phyloP scores from a whole-genome alignment of 768 basidiomycete genomes.

The Panellus pusillus region DNA sequence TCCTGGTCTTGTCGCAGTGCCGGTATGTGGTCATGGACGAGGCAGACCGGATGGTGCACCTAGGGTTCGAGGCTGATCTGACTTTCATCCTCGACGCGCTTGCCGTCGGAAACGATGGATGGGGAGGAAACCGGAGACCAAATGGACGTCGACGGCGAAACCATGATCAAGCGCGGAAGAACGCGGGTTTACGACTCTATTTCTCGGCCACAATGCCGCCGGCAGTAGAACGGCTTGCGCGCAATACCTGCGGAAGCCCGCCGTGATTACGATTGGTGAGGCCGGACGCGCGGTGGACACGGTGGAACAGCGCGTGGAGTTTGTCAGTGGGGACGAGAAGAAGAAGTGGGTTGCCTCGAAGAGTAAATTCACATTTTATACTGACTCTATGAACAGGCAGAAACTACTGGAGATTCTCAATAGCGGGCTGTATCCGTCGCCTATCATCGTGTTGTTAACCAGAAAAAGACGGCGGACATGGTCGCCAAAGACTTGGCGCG shows the following conservation, averaged over 20 bases:
- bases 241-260: constrained; percentile 90
- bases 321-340: constrained; percentile 91
- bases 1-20: constrained; percentile 94
- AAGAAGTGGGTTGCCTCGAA: constrained; percentile 68
- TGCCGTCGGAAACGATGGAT: constrained; percentile 85
- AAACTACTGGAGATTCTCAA: constrained; percentile 91
- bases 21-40: constrained; percentile 99
- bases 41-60: constrained; percentile 98
- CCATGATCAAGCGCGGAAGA: constrained; percentile 68
- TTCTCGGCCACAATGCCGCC: constrained; percentile 99
- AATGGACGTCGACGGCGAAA: constrained; percentile 78
- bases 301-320: constrained; percentile 95
- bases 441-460: constrained; percentile 99
- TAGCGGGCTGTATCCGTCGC: constrained; percentile 76
- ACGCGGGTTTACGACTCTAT: constrained; percentile 93
- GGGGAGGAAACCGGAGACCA: constrained; percentile 76
- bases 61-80: constrained; percentile 94
- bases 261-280: constrained; percentile 96
- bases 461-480: constrained; percentile 99
- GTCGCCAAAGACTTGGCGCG: constrained; percentile 92
- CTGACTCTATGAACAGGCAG: constrained; percentile 48
- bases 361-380: constrained; percentile 3
- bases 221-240: constrained; percentile 90
- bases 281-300: constrained; percentile 98
- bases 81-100: constrained; percentile 92